Evolutionary conservation across 2,329 filamentous ascomycete species (phyloP), one percentile per base, ranked within the genome.

Genomic region (Ceratocystis cacaofunesta): DNA sequence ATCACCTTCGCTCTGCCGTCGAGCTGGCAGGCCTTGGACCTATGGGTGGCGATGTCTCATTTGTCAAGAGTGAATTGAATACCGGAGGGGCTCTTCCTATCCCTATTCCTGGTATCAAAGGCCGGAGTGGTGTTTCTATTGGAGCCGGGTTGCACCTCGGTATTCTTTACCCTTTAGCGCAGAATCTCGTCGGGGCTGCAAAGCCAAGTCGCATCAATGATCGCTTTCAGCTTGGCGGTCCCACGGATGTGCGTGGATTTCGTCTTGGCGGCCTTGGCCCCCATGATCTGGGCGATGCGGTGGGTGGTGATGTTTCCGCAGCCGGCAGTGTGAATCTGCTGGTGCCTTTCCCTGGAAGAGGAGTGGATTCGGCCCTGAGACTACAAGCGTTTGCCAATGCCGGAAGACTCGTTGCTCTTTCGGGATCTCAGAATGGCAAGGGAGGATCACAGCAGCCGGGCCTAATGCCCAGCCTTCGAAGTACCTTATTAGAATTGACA

Each of bases 231-330:
- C 88, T 99, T 41, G 94, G 94, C 55, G 94, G 94, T 0, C 92
- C 94, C 2, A 96, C 91, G 2, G 92, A 96, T 72, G 89, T 99
- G 15, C 89, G 94, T 65, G 94, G 94, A 1, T 99, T 99, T 80
- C 86, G 90, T 67, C 83, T 95, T 25, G 89, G 87, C 22, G 94
- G 94, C 1, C 81, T 99, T 5, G 94, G 94, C 7, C 92, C 94
- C 3, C 87, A 88, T 69, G 92, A 97, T 71, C 89, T 91, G 1
- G 75, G 79, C 19, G 92, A 99, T 75, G 86, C 92, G 0, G 85
- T 96, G 0, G 94, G 94, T 12, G 94, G 94, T 28, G 94, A 99
- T 73, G 78, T 96, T 10, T 97, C 92, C 73, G 90, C 92, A 19
- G 94, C 94, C 2, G 92, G 88, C 55, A 91, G 90, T 71, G 85